Base-by-base conservation (phyloP, 2,329 filamentous ascomycete species). In the Neospermospora avenae region DNA sequence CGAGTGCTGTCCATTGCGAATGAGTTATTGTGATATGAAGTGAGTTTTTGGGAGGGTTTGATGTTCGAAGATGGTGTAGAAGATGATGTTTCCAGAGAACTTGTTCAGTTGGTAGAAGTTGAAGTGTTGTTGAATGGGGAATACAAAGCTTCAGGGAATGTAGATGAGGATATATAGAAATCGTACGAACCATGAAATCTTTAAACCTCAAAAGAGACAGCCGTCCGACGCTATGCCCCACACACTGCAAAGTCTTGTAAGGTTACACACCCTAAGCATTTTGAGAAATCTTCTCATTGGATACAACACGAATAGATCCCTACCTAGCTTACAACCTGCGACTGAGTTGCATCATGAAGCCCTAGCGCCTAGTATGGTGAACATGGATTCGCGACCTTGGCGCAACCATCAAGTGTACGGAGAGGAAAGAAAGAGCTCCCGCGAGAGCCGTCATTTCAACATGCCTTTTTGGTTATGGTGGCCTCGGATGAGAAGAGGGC, bases 81-180 rank as follows among this genome's bases (percentile, higher is more conserved):
- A 37, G 10, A 24, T 28, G 34, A 35, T 35, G 4, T 35, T 35
- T 8, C 48, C 48, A 51, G 48, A 28, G 35, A 51, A 28, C 34
- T 51, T n/a, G 39, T 42, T 18, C 2, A n/a, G 39, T 22, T 16
- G 20, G 20, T n/a, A 14, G 22, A 16, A 14, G 35, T 42, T 20
- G n/a, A 51, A 37, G 14, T 22, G 14, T 18, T 35, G n/a, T n/a
- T 49, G 46, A 49, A 34, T n/a, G 18, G n/a, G 5, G 3, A 20
- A 20, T 3, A 49, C 18, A 10, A 24, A 37, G 16, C 20, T 3
- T 10, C 11, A 3, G 18, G 48, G 28, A 51, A 51, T 14, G 18
- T 16, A 35, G 48, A 51, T 51, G 48, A 51, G 14, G 48, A 51
- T 51, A 51, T 51, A 51, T 49, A 49, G 28, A 51, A 51, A 37